Percentiles rank a stretch among this genome's conserved stretches.
These are phyloP conservation scores for Hyphodiscus hymeniophilus DNA, from an alignment of 495 filamentous ascomycete species.

Conservation along the genomic window DNA sequence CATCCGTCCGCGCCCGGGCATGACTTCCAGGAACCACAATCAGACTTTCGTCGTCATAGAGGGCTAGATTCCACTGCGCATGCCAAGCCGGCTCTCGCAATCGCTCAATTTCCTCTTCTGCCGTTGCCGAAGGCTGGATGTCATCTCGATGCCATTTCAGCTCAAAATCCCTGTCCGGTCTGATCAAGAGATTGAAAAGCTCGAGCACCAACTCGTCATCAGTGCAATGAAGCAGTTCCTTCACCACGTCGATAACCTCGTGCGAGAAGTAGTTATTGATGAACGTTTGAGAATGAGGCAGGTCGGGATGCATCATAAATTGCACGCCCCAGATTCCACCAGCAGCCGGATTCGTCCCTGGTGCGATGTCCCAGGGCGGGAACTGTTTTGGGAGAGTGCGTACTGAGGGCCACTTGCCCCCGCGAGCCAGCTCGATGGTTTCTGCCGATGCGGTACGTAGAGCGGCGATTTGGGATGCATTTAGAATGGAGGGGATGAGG, in stretches of 20 bases:
- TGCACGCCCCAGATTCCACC: constrained; percentile 81
- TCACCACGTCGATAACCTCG: constrained; percentile 45
- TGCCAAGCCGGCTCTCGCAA: constrained; percentile 46
- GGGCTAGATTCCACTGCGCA: constrained; percentile 71
- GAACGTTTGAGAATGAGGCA: constrained; percentile 48
- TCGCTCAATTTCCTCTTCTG: constrained; percentile 49
- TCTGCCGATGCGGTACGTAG: constrained; percentile 48
- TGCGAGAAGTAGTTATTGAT: constrained; percentile 57
- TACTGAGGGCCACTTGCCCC: constrained; percentile 66
- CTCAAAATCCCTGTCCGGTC: constrained; percentile 55
- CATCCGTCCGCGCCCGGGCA: constrained; percentile 51
- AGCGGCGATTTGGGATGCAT: constrained; percentile 24
- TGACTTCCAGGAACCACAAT: constrained; percentile 69
- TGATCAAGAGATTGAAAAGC: constrained; percentile 69
- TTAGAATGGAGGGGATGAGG: constrained; percentile 18
- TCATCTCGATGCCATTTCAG: constrained; percentile 77
- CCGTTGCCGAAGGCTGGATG: constrained; percentile 46
- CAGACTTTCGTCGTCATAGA: constrained; percentile 57
- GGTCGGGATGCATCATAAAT: constrained; percentile 66
- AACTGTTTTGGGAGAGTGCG: constrained; percentile 81
- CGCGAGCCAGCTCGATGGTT: constrained; percentile 46
- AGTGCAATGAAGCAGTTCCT: constrained; percentile 39
- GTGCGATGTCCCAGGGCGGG: constrained; percentile 60
- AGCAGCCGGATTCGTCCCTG: constrained; percentile 32
- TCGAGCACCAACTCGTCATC: constrained; percentile 60